A percentile compares a stretch with the other conserved stretches of the same genome.
Conservation (phyloP, 345 rosid genomes). For the Citrus australasica region DNA sequence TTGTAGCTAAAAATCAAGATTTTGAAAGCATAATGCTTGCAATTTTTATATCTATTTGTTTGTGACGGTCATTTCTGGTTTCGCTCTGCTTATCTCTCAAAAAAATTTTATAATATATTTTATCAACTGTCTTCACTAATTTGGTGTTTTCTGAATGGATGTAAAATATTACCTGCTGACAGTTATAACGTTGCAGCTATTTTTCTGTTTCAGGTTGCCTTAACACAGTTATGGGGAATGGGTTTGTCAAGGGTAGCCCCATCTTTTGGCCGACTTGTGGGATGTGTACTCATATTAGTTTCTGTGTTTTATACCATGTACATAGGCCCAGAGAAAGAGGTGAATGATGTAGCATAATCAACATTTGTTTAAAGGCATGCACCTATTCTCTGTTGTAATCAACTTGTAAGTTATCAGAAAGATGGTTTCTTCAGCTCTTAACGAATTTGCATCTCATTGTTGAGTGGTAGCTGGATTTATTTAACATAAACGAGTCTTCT, state of each 20-base stretch:
- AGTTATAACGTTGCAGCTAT: not conserved
- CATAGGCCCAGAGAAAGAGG: constrained; percentile 71
- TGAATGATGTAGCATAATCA: constrained; percentile 21
- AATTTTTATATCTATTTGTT: not conserved
- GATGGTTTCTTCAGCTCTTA: not conserved
- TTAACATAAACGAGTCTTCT: not conserved
- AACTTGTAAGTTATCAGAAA: not conserved
- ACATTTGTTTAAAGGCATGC: not conserved
- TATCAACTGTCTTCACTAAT: not conserved
- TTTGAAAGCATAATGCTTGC: not conserved
- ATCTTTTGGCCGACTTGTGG: constrained; percentile 58
- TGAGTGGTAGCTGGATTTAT: not conserved
- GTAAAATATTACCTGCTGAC: not conserved
- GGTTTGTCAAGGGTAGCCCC: constrained; percentile 34
- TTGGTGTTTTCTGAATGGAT: not conserved
- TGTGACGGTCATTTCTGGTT: not conserved
- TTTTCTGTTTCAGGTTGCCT: constrained; percentile 45
- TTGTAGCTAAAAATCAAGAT: not conserved
- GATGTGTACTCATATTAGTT: constrained; percentile 65
- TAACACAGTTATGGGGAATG: constrained; percentile 60
- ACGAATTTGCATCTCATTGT: not conserved
- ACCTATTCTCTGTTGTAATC: not conserved
- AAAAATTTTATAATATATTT: not conserved
- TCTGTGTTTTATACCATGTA: constrained; percentile 64
- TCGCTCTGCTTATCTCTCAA: not conserved